Conservation (phyloP, 2,329 filamentous ascomycete species). For the Xylaria sp. region DNA sequence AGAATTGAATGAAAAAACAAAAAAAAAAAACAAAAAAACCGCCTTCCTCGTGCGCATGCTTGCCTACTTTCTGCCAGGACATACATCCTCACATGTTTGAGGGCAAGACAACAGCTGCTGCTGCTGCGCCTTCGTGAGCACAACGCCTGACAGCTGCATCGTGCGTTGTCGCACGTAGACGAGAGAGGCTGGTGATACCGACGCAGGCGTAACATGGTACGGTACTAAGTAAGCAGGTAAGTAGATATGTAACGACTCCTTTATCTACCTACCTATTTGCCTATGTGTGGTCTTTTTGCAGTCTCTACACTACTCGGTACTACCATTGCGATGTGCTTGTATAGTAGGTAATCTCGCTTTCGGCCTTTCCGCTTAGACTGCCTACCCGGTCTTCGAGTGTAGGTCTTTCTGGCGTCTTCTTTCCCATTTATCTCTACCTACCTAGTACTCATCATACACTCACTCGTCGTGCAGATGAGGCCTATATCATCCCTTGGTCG, state of each 20-base stretch:
- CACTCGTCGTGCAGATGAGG: background rate
- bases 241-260: constrained; percentile 1
- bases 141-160: constrained; percentile 32
- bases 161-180: constrained; percentile 33
- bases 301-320: background rate
- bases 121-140: background rate
- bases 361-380: background rate
- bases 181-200: constrained; percentile 29
- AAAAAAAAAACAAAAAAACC: background rate
- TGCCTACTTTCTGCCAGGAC: background rate
- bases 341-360: background rate
- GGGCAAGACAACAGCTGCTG: constrained; percentile 23
- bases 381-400: too few relatives aligned
- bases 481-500: background rate
- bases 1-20: background rate
- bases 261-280: background rate
- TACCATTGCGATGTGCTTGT: background rate
- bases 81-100: constrained; percentile 23
- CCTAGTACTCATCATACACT: background rate
- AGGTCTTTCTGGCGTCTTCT: background rate
- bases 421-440: background rate
- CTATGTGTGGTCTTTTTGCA: background rate
- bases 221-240: too few relatives aligned
- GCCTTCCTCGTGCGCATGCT: background rate
- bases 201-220: background rate